Evolutionary conservation across 2,329 filamentous ascomycete species (phyloP).

Genomic region (Cladosporium sp.): DNA sequence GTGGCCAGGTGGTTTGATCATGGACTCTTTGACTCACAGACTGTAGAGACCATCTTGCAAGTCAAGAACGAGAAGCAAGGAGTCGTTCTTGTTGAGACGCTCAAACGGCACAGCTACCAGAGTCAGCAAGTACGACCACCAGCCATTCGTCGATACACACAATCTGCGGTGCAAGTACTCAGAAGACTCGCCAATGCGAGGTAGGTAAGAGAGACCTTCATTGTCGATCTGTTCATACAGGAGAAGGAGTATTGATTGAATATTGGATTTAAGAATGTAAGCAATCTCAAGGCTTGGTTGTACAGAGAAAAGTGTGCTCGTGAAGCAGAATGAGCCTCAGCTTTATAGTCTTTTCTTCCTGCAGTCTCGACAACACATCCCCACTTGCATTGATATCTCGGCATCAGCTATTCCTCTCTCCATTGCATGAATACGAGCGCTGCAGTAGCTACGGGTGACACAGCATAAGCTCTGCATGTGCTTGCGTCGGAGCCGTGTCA

Average conservation of each 20-base stretch:
- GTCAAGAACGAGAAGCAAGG: constrained; percentile 54
- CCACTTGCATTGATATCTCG: neutral
- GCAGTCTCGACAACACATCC: neutral
- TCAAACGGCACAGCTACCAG: constrained; percentile 26
- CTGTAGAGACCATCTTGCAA: constrained; percentile 57
- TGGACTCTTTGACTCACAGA: constrained; percentile 22
- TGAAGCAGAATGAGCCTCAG: neutral
- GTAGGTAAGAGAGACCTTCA: neutral
- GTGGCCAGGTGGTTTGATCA: neutral
- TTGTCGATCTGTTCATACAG: neutral
- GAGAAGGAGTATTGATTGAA: too few species aligned
- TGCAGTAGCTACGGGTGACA: neutral
- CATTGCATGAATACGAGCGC: too few species aligned
- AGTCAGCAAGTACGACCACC: neutral
- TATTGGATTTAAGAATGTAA: too few species aligned
- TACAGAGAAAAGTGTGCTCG: neutral
- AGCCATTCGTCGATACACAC: neutral
- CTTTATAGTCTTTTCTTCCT: neutral
- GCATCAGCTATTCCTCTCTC: neutral
- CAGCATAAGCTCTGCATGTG: neutral
- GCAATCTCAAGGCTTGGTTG: neutral
- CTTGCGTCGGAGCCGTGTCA: neutral
- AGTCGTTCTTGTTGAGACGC: constrained; percentile 40
- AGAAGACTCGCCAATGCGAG: neutral
- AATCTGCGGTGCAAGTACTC: neutral